Percentiles rank a stretch among this genome's conserved stretches.
Evolutionary conservation across 2,329 filamentous ascomycete species (phyloP).

Genomic region (Hymenoscyphus linearis): DNA sequence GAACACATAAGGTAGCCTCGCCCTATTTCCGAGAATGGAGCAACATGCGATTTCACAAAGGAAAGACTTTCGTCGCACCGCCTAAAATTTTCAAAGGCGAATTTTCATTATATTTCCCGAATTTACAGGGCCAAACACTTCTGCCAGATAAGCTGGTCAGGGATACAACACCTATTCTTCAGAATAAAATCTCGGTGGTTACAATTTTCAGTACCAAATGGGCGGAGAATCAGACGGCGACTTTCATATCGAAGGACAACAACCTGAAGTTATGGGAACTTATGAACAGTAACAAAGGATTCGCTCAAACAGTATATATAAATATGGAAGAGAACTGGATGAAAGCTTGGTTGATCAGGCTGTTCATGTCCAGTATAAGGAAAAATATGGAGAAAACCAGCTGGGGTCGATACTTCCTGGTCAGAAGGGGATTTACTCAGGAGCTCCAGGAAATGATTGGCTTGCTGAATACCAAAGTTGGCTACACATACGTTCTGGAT

Average conservation of each 20-base stretch:
- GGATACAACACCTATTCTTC: conserved; percentile 72
- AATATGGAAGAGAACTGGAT: conserved; percentile 81
- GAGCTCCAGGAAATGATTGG: conserved; percentile 59
- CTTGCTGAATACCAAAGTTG: conserved; percentile 79
- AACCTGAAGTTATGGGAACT: conserved; percentile 67
- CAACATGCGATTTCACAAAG: conserved; percentile 74
- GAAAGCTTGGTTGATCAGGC: conserved; percentile 52
- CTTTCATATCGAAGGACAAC: conserved; percentile 58
- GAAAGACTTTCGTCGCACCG: conserved; percentile 88
- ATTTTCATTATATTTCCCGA: conserved; percentile 86
- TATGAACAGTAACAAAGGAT: conserved; percentile 46
- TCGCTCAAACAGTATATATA: conserved; percentile 74
- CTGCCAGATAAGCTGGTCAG: conserved; percentile 46
- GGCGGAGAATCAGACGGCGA: conserved; percentile 75
- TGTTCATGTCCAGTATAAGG: conserved; percentile 52
- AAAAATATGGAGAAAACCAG: conserved; percentile 45
- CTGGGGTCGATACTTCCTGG: conserved; percentile 57
- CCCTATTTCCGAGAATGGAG: conserved; percentile 97
- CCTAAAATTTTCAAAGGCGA: conserved; percentile 78
- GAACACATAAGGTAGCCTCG: conserved; percentile 69
- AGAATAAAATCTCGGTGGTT: conserved; percentile 71
- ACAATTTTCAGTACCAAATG: conserved; percentile 77
- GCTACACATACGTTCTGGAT: conserved; percentile 86
- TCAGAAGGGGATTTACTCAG: conserved; percentile 52
- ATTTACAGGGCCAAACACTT: conserved; percentile 76